Percentiles rank a stretch among this genome's conserved stretches.
Conservation (phyloP, 2,329 filamentous ascomycete species). For the Cladosporium sphaerospermum region DNA sequence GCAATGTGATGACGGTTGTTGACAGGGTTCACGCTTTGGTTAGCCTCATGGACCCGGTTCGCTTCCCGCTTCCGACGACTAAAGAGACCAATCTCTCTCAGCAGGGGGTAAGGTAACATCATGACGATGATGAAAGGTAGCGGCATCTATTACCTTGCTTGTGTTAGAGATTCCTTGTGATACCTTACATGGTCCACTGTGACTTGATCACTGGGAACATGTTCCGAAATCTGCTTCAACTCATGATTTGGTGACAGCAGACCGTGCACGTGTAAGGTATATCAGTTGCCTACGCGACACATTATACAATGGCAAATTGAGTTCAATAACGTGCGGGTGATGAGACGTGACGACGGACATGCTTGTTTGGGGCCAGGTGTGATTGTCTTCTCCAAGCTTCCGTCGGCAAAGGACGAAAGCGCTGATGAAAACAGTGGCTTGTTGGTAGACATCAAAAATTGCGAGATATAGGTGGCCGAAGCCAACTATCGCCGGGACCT, state of each 20-base stretch:
- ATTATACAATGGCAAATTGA: background rate
- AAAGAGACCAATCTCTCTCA: background rate
- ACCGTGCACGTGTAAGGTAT: background rate
- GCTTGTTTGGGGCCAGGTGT: background rate
- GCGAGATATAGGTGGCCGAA: constrained; percentile 13
- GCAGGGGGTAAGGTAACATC: background rate
- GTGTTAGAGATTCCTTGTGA: too few relatives aligned
- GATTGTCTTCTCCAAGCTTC: constrained; percentile 10
- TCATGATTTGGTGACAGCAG: background rate
- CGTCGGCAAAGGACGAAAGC: background rate
- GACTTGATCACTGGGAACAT: background rate
- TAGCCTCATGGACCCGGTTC: constrained; percentile 9
- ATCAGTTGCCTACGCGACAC: background rate
- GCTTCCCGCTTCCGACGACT: constrained; percentile 3
- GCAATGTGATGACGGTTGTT: constrained; percentile 7
- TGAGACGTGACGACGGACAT: background rate
- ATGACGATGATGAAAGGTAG: background rate
- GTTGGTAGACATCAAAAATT: constrained; percentile 17
- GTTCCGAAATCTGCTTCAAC: background rate
- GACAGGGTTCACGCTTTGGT: background rate
- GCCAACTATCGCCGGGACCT: constrained; percentile 6
- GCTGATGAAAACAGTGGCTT: constrained; percentile 15
- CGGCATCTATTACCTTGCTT: too few relatives aligned
- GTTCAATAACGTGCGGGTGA: background rate
- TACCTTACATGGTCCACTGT: background rate